Evolutionary conservation across 108 stramenopile species (phyloP), one percentile per base, ranked within the genome.

Genomic region (Cyclotella atomus): DNA sequence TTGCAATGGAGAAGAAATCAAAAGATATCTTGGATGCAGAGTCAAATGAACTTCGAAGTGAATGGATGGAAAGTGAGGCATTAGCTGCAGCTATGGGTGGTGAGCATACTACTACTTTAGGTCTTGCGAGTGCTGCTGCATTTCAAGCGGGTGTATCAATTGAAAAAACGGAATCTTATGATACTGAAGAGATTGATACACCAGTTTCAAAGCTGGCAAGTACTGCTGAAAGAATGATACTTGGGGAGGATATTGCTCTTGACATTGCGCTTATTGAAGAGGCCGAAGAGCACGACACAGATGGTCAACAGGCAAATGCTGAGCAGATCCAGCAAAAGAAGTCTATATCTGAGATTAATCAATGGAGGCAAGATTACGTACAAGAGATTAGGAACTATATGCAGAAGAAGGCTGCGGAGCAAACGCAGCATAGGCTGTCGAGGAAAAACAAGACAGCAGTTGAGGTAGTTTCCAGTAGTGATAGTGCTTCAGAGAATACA

Each of bases 31-130:
- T n/a, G 5, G 52, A n/a, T 19, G 56, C 32, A 15, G 28, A 59
- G n/a, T 14, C 32, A 19, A 44, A n/a, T 0, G 52, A 55, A 21
- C 25, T 24, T 19, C 52, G 9, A 23, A 55, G 16, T 30, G 61
- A 62, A 24, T 75, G 73, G 67, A 76, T 76, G 75, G 75, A 61
- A 36, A 76, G 67, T 54, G 75, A 76, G n/a, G 59, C 43, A 19
- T 10, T 38, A 33, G 61, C 75, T 43, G 75, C 59, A 20, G 68
- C 60, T 20, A 45, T 76, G 62, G 67, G 67, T 20, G 75, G 36
- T 25, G 75, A 76, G 17, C 21, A 59, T 17, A 66, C 67, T 34
- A 29, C n/a, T n/a, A n/a, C n/a, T n/a, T n/a, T 69, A 12, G 12
- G 56, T 43, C 56, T 63, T 2, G 46, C 59, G 23, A 59, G 57